Base-by-base conservation (phyloP, 2,329 filamentous ascomycete species). In the Amesomyces nigricolor region DNA sequence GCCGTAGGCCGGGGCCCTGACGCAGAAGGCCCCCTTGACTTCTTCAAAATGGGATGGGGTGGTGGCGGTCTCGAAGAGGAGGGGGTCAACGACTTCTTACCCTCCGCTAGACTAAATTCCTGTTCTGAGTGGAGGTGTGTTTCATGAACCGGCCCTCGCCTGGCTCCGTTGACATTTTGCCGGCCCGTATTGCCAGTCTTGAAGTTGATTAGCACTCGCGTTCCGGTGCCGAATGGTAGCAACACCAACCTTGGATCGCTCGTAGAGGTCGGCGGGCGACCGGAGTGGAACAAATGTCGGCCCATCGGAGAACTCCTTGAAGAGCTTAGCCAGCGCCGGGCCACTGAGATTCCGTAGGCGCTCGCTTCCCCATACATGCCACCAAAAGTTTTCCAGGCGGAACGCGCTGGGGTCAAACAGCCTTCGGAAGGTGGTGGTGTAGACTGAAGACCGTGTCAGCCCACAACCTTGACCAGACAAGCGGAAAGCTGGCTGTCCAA, bases 381-480 rank as follows among this genome's bases (percentile, higher is more conserved):
- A 85, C 82, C 82, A 86, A 61, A 84, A 83, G 63, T 84, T 81
- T 64, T 85, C 82, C 17, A 85, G 70, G 16, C 82, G 79, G 56
- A 78, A 78, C 29, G 81, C 80, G 3, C 80, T 85, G n/a, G 82
- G 82, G 62, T 85, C 81, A 57, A 77, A 73, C 32, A 84, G 73
- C 61, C 76, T 76, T 63, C 79, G 78, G 59, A 79, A 78, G 14
- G 80, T 85, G 30, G 76, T 81, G 10, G 81, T 82, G 62, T 84
- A 85, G 5, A 82, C 82, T 85, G 60, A 42, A 10, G 32, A 30
- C 40, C 4, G 22, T 49, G 50, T 60, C 50, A 63, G 58, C 38
- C n/a, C 9, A 39, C n/a, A 40, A 53, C 16, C 30, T 19, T 7
- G 11, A 17, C 13, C 35, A 43, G 11, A 26, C 22, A 26, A 26